Evolutionary conservation across 495 filamentous ascomycete species (phyloP), one percentile per base, ranked within the genome.

Genomic region (Aspergillus biplanus): DNA sequence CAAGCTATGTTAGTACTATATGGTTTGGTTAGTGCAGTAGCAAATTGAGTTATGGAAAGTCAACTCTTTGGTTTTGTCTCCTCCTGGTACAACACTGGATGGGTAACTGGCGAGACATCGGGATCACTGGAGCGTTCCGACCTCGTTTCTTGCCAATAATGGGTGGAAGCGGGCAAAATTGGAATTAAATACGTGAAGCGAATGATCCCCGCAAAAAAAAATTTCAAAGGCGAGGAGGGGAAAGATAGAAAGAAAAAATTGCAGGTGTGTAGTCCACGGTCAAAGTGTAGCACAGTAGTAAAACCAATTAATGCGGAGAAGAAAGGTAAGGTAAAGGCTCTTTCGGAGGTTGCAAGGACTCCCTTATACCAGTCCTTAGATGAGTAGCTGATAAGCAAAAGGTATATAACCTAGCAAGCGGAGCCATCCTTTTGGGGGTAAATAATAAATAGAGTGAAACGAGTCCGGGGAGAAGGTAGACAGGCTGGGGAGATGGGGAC

Each of bases 321-420:
- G 39, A 44, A 12, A 44, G n/a, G 39, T 44, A 15, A 44, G 37
- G 37, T 13, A 39, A 39, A 7, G 11, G 39, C 39, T 13, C 13
- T 13, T 11, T 44, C 11, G 8, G 47, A 50, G 18, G n/a, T n/a
- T 39, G 57, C 57, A 46, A 27, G 46, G 42, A 47, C 18, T 16
- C 31, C n/a, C 7, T 34, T 9, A 49, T 58, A 33, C 37, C 31
- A 46, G 44, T 31, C 33, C 9, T 18, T n/a, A 16, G 32, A 33
- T 32, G n/a, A 48, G 8, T 27, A 34, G 18, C 46, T 33, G 57
- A 52, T 50, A 59, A n/a, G 57, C 46, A 13, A 21, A 34, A 8
- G n/a, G 50, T 53, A 55, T 32, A 32, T 33, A 55, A 55, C 15
- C 33, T 53, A 53, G 52, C 8, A 2, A 37, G 11, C 32, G n/a